phyloP scores from a whole-genome alignment of 163 green algal species.

The Chlorella variabilis region DNA sequence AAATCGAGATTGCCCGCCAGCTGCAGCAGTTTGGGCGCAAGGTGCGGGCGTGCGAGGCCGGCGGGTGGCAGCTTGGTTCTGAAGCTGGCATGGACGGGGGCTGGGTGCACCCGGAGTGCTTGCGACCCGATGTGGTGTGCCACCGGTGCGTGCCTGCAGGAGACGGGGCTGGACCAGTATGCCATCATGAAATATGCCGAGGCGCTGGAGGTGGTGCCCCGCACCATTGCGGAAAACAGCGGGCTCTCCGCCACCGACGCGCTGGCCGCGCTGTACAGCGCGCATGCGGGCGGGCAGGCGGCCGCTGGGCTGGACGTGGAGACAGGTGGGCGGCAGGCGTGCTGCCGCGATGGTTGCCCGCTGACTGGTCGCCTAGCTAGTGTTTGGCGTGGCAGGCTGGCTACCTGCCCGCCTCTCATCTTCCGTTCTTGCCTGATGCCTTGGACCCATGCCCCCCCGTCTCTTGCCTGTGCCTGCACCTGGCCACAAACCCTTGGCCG shows the following conservation, averaged over 20 bases:
- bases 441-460: not conserved
- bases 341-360: not conserved
- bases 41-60: not conserved
- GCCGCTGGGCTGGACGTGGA: constrained; percentile 86
- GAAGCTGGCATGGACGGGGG: not conserved
- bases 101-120: not conserved
- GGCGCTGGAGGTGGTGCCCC: constrained; percentile 87
- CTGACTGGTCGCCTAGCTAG: too few relatives aligned
- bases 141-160: too few relatives aligned
- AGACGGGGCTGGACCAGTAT: constrained; percentile 97
- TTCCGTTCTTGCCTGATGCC: too few relatives aligned
- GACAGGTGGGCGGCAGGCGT: constrained; percentile 17
- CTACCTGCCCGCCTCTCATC: too few relatives aligned
- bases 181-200: constrained; percentile 94
- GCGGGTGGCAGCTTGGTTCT: not conserved
- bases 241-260: constrained; percentile 89
- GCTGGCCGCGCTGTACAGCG: constrained; percentile 85
- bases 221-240: constrained; percentile 91
- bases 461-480: not conserved
- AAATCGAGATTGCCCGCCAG: constrained; percentile 90
- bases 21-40: constrained; percentile 61
- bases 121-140: too few relatives aligned
- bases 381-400: too few relatives aligned
- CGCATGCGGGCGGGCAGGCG: constrained; percentile 82
- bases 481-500: not conserved